phyloP scores from a whole-genome alignment of 768 basidiomycete species.

The Mrakia frigida region DNA sequence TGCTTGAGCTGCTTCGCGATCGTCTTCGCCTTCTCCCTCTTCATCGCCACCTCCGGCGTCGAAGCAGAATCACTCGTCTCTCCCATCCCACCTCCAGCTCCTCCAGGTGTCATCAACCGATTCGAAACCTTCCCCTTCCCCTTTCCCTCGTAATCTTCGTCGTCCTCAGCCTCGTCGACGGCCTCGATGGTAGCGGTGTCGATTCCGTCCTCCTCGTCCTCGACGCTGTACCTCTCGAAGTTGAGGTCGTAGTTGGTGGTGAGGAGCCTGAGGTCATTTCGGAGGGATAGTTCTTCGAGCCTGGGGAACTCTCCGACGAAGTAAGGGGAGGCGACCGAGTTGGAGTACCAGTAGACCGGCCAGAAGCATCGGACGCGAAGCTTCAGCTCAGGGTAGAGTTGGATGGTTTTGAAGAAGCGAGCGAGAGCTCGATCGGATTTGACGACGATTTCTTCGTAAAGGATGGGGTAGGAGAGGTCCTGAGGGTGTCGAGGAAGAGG shows the following conservation, averaged over 20 bases:
- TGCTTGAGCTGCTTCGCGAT: constrained; percentile 5
- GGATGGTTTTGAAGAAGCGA: constrained; percentile 14
- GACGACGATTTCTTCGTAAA: constrained; percentile 14
- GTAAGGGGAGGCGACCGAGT: constrained; percentile 1
- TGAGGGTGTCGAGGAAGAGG: neutral
- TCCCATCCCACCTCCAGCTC: neutral
- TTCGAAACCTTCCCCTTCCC: neutral
- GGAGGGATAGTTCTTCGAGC: constrained; percentile 9
- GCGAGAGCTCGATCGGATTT: constrained; percentile 4
- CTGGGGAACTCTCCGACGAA: constrained; percentile 14
- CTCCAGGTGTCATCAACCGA: neutral
- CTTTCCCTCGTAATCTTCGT: neutral
- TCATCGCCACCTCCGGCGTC: constrained; percentile 1
- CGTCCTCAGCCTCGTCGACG: neutral
- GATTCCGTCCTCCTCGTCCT: constrained; percentile 6
- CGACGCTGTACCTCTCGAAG: constrained; percentile 3
- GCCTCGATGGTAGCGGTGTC: neutral
- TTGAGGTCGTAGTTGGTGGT: neutral
- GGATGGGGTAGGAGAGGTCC: constrained; percentile 4
- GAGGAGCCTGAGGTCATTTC: constrained; percentile 15
- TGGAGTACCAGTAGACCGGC: constrained; percentile 13
- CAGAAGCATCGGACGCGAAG: neutral
- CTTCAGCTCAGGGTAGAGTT: constrained; percentile 9
- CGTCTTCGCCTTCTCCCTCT: constrained; percentile 10
- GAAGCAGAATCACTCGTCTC: neutral